Evolutionary conservation across 345 rosid species (phyloP).

Genomic region (Salix purpurea): DNA sequence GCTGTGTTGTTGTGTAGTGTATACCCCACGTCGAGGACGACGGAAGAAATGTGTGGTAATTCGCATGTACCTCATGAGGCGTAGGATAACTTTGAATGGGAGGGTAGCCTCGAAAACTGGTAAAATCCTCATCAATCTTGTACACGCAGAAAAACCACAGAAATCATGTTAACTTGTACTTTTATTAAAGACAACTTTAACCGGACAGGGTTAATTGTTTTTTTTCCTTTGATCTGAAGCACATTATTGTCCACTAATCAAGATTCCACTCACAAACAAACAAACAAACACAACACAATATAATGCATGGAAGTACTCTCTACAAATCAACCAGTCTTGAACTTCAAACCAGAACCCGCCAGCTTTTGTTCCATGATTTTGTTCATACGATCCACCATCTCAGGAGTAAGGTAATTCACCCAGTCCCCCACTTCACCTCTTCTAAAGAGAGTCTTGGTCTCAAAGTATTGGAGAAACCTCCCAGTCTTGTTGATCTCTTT

Average conservation of each 20-base stretch:
- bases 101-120: slow-evolving; percentile 18
- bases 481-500: slow-evolving; percentile 17
- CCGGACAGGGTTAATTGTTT: too few relatives aligned
- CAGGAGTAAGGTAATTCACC: slow-evolving; percentile 14
- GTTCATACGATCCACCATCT: slow-evolving; percentile 9
- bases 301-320: too few relatives aligned
- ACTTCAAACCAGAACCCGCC: slow-evolving; percentile 45
- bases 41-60: slow-evolving; percentile 11
- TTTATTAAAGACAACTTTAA: too few relatives aligned
- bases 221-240: too few relatives aligned
- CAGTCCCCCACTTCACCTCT: slow-evolving; percentile 16
- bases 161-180: too few relatives aligned
- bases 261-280: too few relatives aligned
- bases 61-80: slow-evolving; percentile 8
- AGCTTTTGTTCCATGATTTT: slow-evolving; percentile 39
- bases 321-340: slow-evolving; percentile 11
- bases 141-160: too few relatives aligned
- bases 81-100: slow-evolving; percentile 25
- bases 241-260: too few relatives aligned
- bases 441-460: slow-evolving; percentile 12
- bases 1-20: slow-evolving; percentile 21
- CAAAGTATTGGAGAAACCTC: background rate
- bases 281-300: too few relatives aligned
- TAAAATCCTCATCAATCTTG: slow-evolving; percentile 22
- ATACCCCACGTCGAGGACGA: slow-evolving; percentile 1